Evolutionary conservation across 768 basidiomycete genomes (phyloP).

Genomic region (Lentinula sp.): DNA sequence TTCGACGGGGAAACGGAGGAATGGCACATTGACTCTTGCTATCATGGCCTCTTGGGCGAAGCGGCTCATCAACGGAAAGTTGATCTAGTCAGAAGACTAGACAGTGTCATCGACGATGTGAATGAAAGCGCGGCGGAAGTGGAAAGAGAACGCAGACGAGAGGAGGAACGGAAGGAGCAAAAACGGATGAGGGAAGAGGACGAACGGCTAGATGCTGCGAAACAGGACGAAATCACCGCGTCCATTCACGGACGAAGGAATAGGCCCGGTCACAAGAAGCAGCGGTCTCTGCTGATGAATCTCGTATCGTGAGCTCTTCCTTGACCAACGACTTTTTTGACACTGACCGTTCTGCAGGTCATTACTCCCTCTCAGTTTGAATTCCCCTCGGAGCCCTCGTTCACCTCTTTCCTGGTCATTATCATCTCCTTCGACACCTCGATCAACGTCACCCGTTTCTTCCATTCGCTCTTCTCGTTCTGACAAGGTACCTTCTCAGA

Average conservation of each 20-base stretch:
- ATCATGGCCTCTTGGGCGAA: neutral
- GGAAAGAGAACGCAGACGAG: conserved; percentile 25
- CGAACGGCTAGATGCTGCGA: conserved; percentile 24
- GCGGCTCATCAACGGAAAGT: neutral
- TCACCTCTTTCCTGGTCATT: conserved; percentile 18
- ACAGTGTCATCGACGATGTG: conserved; percentile 48
- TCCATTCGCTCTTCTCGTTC: conserved; percentile 11
- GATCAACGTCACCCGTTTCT: conserved; percentile 20
- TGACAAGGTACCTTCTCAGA: neutral
- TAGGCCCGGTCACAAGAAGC: conserved; percentile 52
- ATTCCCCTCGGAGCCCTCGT: neutral
- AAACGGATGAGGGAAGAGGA: conserved; percentile 14
- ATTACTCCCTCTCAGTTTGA: conserved; percentile 21
- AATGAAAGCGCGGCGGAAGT: conserved; percentile 38
- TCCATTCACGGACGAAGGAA: conserved; percentile 19
- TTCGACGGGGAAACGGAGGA: conserved; percentile 48
- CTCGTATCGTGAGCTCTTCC: conserved; percentile 49
- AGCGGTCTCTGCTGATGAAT: conserved; percentile 65
- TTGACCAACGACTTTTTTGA: neutral
- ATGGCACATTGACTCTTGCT: conserved; percentile 32
- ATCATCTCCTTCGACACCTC: conserved; percentile 16
- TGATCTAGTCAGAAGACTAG: conserved; percentile 35
- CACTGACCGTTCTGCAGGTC: neutral
- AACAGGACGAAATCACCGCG: conserved; percentile 15
- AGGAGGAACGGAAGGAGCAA: conserved; percentile 6